A percentile compares a stretch with the other conserved stretches of the same genome.
Conservation (phyloP, 208 protist species). For the Trypanosoma brucei region DNA sequence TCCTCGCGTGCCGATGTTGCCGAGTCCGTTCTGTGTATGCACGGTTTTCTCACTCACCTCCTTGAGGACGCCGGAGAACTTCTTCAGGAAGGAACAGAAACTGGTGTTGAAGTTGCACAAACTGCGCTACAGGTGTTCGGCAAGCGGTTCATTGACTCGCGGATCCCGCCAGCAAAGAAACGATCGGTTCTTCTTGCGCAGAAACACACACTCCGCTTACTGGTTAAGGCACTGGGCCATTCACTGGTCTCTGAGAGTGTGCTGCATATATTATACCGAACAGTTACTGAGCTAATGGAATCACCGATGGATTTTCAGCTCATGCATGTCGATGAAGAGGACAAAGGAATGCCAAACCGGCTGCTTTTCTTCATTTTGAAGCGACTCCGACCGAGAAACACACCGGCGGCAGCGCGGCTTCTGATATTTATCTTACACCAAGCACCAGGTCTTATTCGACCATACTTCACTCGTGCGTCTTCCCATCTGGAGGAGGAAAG, state of each 20-base stretch:
- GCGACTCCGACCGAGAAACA: constrained; percentile 67
- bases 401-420: constrained; percentile 47
- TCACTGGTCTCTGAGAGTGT: constrained; percentile 52
- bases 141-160: constrained; percentile 55
- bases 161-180: constrained; percentile 52
- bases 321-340: constrained; percentile 56
- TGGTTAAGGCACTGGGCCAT: constrained; percentile 77
- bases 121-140: constrained; percentile 56
- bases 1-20: constrained; percentile 32
- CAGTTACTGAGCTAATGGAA: constrained; percentile 70
- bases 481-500: constrained; percentile 72
- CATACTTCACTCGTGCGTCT: constrained; percentile 80
- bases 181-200: constrained; percentile 61
- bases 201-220: constrained; percentile 76
- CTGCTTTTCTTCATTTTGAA: constrained; percentile 86
- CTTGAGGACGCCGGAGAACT: constrained; percentile 83
- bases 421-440: constrained; percentile 71
- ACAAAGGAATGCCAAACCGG: constrained; percentile 88
- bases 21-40: constrained; percentile 55
- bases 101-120: constrained; percentile 39
- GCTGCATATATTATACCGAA: constrained; percentile 51
- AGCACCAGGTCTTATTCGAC: constrained; percentile 80
- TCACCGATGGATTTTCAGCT: constrained; percentile 79
- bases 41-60: constrained; percentile 77
- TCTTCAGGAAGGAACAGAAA: constrained; percentile 70